Base-by-base conservation (phyloP, 345 rosid species). In the Brassica juncea region DNA sequence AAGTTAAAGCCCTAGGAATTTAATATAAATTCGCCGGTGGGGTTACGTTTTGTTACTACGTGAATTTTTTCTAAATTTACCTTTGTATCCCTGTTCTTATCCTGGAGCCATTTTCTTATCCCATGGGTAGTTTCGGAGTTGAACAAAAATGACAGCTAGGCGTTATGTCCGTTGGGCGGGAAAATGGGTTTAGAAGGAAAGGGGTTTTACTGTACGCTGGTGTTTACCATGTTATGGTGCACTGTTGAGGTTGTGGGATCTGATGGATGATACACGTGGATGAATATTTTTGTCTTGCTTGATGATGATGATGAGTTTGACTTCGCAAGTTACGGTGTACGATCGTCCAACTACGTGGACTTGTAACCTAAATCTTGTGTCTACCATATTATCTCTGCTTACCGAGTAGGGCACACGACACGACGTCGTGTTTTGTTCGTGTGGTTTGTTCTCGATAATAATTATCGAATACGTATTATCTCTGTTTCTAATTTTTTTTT, bases 21-120 rank as follows among this genome's bases (percentile, higher is more conserved):
- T 61, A 80, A 74, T 74, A 74, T 68, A 70, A 52, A 74, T 54
- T 75, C 83, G 80, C 80, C 80, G 83, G 83, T 80, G 83, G 83
- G 79, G 80, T 80, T 75, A 80, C 83, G 83, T 80, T 68, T 70
- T 79, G 78, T 73, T 73, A 73, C 58, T 32, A 67, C 63, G 72
- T 63, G 79, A 75, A 4, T 66, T 72, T 68, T 12, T 68, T 0
- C 0, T 0, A 0, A 5, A 68, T 28, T 54, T 75, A 75, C 83
- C 39, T 70, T 63, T 70, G 30, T 55, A 64, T 2, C 76, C 83
- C 23, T 64, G 80, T 75, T n/a, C 37, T 74, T 54, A 68, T 74
- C 54, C 7, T 2, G 0, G 71, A 73, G 28, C 73, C 74, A 68
- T 14, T 3, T 54, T 55, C 31, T 70, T 63, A 0, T 1, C 25